Percentiles rank a stretch among this genome's conserved stretches.
These are phyloP conservation scores for Sphaerobolus stellatus DNA, from an alignment of 1,284 basidiomycete species.

Conservation along the genomic window DNA sequence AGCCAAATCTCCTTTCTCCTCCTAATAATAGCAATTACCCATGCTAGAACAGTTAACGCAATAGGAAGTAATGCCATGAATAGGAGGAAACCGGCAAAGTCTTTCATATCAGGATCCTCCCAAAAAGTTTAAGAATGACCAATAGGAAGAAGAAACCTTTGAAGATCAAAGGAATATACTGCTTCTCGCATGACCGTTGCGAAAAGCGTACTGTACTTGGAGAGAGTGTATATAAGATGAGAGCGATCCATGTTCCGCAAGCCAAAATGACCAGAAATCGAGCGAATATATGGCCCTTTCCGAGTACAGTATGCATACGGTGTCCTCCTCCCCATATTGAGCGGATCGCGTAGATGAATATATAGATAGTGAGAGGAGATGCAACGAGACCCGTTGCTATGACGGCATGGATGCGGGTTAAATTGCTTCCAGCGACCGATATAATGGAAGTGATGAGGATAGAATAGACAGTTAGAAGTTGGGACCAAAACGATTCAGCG, in stretches of 20 bases:
- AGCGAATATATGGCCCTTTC: background rate
- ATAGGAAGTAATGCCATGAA: background rate
- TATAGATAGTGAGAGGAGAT: conserved; percentile 1
- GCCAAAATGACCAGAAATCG: background rate
- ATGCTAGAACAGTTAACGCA: background rate
- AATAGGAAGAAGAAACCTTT: background rate
- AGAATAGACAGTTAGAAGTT: conserved; percentile 4
- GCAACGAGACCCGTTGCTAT: background rate
- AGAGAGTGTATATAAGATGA: background rate
- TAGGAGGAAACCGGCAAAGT: background rate
- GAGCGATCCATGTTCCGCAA: background rate
- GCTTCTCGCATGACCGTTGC: background rate
- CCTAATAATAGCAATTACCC: background rate
- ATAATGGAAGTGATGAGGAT: conserved; percentile 10
- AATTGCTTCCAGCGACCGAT: background rate
- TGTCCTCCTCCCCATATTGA: background rate
- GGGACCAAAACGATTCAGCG: background rate
- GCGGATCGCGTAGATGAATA: conserved; percentile 1
- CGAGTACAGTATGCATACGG: background rate
- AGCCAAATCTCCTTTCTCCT: background rate
- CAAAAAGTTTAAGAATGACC: too few species aligned
- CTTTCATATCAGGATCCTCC: background rate
- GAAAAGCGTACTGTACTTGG: background rate
- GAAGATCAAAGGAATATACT: background rate
- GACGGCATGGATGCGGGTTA: conserved; percentile 15